Percentiles rank a stretch among this genome's conserved stretches.
Evolutionary conservation across 176 grass and related monocot species (phyloP).

Genomic region (Lolium multiflorum): DNA sequence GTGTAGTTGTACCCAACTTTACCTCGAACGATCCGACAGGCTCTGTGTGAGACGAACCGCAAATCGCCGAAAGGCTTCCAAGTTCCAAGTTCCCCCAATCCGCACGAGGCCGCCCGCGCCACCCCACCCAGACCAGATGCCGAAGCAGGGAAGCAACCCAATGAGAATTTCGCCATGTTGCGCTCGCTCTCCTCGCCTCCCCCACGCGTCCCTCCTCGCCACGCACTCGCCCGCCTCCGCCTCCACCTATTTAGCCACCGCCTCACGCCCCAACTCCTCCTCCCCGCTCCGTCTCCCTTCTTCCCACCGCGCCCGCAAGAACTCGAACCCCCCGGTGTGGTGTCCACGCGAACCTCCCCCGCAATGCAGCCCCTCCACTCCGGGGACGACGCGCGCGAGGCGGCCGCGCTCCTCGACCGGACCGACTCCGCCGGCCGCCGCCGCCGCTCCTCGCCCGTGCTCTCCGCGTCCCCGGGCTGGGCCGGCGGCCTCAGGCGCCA

Average conservation of each 20-base stretch:
- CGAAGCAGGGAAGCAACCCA: not conserved
- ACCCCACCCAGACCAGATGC: not conserved
- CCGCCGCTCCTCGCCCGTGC: conserved; percentile 43
- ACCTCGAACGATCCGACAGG: not conserved
- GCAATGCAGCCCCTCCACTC: conserved; percentile 44
- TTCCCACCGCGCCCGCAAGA: not conserved
- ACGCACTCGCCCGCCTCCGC: not conserved
- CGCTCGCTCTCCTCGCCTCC: too few relatives aligned
- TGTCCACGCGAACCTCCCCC: not conserved
- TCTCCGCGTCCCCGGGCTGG: conserved; percentile 7
- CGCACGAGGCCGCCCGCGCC: not conserved
- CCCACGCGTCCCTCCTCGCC: too few relatives aligned
- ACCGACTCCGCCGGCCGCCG: conserved; percentile 56
- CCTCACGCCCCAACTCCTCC: conserved; percentile 5
- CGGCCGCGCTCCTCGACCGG: conserved; percentile 48
- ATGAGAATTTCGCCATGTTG: not conserved
- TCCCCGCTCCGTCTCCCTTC: not conserved
- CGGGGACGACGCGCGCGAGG: conserved; percentile 40
- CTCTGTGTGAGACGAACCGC: not conserved
- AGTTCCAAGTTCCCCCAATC: not conserved
- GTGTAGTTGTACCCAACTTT: not conserved
- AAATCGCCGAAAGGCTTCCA: not conserved
- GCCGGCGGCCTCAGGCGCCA: conserved; percentile 28
- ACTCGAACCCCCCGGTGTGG: conserved; percentile 35
- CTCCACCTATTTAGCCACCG: conserved; percentile 38